Percentiles rank a stretch among this genome's conserved stretches.
Evolutionary conservation across 352 stramenopile genomes (phyloP).

Genomic region (Globisporangium nunn): DNA sequence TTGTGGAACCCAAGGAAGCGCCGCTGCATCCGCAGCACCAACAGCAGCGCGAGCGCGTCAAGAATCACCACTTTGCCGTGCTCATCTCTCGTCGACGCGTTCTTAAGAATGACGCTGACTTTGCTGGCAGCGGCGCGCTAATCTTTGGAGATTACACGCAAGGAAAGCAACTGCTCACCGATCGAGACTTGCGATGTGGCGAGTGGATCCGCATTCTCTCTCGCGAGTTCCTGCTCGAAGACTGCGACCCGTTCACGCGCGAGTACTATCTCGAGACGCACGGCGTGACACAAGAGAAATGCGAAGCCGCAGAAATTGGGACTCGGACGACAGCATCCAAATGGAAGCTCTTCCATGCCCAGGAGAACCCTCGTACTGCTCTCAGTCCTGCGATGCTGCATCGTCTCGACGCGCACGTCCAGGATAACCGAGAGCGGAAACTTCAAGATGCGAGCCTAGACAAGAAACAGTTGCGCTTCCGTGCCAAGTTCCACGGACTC

Average conservation of each 20-base stretch:
- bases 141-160: slow-evolving; percentile 6
- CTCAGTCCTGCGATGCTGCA: slow-evolving; percentile 15
- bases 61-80: slow-evolving; percentile 64
- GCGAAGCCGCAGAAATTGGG: slow-evolving; percentile 14
- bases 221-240: slow-evolving; percentile 80
- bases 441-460: slow-evolving; percentile 23
- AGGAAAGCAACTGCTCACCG: slow-evolving; percentile 33
- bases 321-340: slow-evolving; percentile 19
- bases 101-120: slow-evolving; percentile 23
- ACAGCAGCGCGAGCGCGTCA: slow-evolving; percentile 33
- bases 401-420: slow-evolving; percentile 10
- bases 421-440: slow-evolving; percentile 15
- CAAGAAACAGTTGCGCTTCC: slow-evolving; percentile 69
- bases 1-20: slow-evolving; percentile 61
- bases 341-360: slow-evolving; percentile 51
- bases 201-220: slow-evolving; percentile 82
- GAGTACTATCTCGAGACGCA: slow-evolving; percentile 83
- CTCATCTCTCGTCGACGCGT: slow-evolving; percentile 78
- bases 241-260: slow-evolving; percentile 89
- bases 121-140: not conserved
- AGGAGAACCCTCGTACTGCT: not conserved
- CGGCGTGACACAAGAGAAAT: slow-evolving; percentile 75
- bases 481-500: slow-evolving; percentile 47
- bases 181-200: slow-evolving; percentile 77
- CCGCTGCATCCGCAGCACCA: slow-evolving; percentile 20